phyloP scores from a whole-genome alignment of 352 stramenopile species.

The Phytophthora lateralis region DNA sequence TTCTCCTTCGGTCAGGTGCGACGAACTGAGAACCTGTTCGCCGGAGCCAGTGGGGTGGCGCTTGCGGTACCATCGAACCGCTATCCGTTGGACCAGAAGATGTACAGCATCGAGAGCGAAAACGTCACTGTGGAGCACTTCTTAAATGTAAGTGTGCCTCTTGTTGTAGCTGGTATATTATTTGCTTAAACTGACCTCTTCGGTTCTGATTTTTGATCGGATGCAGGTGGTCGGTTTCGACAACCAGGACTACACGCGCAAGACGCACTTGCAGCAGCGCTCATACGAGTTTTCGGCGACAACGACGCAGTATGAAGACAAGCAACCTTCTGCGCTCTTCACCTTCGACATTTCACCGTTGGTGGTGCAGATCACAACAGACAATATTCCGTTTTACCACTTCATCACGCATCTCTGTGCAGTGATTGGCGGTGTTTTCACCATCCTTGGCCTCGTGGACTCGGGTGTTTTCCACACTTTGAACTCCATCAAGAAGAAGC shows the following conservation, averaged over 20 bases:
- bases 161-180: conserved; percentile 3
- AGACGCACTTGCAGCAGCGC: conserved; percentile 60
- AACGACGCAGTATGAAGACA: conserved; percentile 75
- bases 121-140: conserved; percentile 87
- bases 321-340: conserved; percentile 70
- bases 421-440: conserved; percentile 85
- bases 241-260: conserved; percentile 55
- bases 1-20: conserved; percentile 89
- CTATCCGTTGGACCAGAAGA: conserved; percentile 65
- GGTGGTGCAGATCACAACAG: conserved; percentile 69
- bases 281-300: conserved; percentile 82
- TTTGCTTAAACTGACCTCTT: conserved; percentile 7
- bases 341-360: conserved; percentile 85
- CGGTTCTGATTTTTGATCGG: background rate
- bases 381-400: conserved; percentile 81
- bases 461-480: conserved; percentile 80
- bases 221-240: conserved; percentile 79
- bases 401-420: conserved; percentile 86
- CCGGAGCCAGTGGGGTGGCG: conserved; percentile 36
- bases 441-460: conserved; percentile 84
- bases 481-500: conserved; percentile 88
- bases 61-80: conserved; percentile 58
- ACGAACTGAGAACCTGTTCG: conserved; percentile 60
- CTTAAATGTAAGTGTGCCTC: conserved; percentile 75
- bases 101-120: conserved; percentile 57